Conservation (phyloP, 2,329 filamentous ascomycete genomes). For the Aspergillus floridensis region DNA sequence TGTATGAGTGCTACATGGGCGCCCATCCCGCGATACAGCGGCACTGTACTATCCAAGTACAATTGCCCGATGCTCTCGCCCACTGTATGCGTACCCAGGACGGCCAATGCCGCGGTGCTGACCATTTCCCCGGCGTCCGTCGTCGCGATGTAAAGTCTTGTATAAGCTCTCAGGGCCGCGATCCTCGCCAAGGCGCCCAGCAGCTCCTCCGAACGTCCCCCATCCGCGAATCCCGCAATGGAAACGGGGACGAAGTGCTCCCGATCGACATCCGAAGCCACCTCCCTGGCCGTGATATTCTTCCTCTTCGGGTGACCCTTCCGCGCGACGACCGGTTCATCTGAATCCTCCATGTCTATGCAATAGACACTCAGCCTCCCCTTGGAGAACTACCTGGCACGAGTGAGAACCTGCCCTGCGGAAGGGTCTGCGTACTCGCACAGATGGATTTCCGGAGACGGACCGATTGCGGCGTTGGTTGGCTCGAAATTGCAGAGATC, state of each 20-base stretch:
- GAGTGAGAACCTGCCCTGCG: background rate
- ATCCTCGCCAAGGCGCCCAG: background rate
- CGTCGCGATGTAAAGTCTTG: background rate
- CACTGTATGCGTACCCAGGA: background rate
- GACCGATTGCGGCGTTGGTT: background rate
- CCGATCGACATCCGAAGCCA: background rate
- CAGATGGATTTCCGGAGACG: background rate
- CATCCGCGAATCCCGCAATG: background rate
- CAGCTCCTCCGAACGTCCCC: background rate
- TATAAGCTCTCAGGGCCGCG: background rate
- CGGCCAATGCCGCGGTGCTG: background rate
- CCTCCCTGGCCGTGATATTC: background rate
- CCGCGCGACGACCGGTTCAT: background rate
- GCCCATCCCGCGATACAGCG: background rate
- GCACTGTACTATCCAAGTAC: conserved; percentile 2
- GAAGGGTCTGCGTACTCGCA: background rate
- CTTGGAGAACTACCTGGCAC: background rate
- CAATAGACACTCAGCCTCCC: background rate
- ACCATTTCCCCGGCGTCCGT: background rate
- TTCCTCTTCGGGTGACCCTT: background rate
- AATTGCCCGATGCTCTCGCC: background rate
- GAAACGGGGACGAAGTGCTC: background rate
- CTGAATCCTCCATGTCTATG: background rate
- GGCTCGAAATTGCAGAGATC: background rate
- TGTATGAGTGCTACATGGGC: background rate